These are phyloP conservation scores for Epichloe baconii DNA, from an alignment of 2,329 filamentous ascomycete genomes.

Conservation along the genomic window DNA sequence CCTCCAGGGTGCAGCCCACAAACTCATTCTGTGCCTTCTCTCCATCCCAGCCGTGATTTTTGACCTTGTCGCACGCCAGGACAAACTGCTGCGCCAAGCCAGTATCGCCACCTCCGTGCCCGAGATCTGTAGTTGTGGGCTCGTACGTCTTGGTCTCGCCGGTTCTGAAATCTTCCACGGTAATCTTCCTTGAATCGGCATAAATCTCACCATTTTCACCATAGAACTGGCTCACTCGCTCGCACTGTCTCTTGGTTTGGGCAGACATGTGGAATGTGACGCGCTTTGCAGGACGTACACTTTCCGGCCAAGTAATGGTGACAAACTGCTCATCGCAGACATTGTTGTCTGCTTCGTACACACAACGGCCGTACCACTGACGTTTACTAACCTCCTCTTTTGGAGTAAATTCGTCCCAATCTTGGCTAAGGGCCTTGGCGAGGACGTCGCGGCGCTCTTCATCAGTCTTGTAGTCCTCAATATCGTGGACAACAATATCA, in stretches of 20 bases:
- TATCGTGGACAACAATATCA: slow-evolving; percentile 80
- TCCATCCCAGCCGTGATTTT: slow-evolving; percentile 53
- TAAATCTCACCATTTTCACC: slow-evolving; percentile 75
- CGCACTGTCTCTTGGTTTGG: slow-evolving; percentile 74
- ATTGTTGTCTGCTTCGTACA: slow-evolving; percentile 85
- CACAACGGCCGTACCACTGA: slow-evolving; percentile 87
- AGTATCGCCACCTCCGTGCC: slow-evolving; percentile 28
- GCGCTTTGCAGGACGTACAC: slow-evolving; percentile 57
- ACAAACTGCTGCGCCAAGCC: slow-evolving; percentile 72
- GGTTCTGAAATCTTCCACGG: slow-evolving; percentile 46
- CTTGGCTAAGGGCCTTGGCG: slow-evolving; percentile 32
- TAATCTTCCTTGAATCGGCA: slow-evolving; percentile 70
- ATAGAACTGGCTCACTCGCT: slow-evolving; percentile 75
- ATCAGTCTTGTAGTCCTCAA: slow-evolving; percentile 57
- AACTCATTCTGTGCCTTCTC: slow-evolving; percentile 59
- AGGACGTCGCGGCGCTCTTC: slow-evolving; percentile 27
- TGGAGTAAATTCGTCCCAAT: slow-evolving; percentile 38
- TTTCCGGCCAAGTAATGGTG: slow-evolving; percentile 73
- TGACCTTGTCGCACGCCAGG: slow-evolving; percentile 65
- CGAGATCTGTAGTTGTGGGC: slow-evolving; percentile 22
- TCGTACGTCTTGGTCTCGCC: slow-evolving; percentile 18
- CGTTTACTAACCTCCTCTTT: slow-evolving; percentile 32
- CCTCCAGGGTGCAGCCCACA: slow-evolving; percentile 74
- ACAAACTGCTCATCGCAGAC: slow-evolving; percentile 90
- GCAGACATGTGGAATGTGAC: slow-evolving; percentile 92